These are phyloP conservation scores for Xylaria telfairii DNA, from an alignment of 495 filamentous ascomycete species.

Conservation along the genomic window DNA sequence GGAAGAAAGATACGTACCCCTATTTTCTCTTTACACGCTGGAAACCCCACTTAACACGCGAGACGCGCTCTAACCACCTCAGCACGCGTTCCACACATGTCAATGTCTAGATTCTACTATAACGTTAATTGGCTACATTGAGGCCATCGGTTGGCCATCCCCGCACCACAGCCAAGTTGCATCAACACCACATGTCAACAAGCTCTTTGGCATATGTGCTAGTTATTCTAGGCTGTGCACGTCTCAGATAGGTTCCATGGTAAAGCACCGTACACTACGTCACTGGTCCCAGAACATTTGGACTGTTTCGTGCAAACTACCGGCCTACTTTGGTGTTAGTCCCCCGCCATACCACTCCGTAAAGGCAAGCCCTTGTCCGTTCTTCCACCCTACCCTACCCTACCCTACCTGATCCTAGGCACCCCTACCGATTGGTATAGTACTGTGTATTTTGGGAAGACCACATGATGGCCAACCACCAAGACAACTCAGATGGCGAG, in stretches of 20 bases:
- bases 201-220: background rate
- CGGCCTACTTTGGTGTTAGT: background rate
- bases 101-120: background rate
- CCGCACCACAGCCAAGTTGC: slow-evolving; percentile 7
- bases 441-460: background rate
- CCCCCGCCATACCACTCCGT: background rate
- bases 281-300: background rate
- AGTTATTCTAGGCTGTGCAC: background rate
- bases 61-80: background rate
- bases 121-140: background rate
- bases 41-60: background rate
- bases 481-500: slow-evolving; percentile 68
- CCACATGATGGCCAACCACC: slow-evolving; percentile 50
- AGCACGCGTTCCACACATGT: slow-evolving; percentile 15
- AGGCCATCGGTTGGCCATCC: background rate
- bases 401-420: background rate
- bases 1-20: slow-evolving; percentile 1
- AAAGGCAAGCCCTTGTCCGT: slow-evolving; percentile 2
- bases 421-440: background rate
- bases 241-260: background rate
- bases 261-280: background rate
- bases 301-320: background rate
- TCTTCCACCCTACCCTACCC: background rate
- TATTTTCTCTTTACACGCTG: background rate
- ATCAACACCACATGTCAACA: slow-evolving; percentile 18